Base-by-base conservation (phyloP, 2,329 filamentous ascomycete genomes). In the Coniochaeta sp. region DNA sequence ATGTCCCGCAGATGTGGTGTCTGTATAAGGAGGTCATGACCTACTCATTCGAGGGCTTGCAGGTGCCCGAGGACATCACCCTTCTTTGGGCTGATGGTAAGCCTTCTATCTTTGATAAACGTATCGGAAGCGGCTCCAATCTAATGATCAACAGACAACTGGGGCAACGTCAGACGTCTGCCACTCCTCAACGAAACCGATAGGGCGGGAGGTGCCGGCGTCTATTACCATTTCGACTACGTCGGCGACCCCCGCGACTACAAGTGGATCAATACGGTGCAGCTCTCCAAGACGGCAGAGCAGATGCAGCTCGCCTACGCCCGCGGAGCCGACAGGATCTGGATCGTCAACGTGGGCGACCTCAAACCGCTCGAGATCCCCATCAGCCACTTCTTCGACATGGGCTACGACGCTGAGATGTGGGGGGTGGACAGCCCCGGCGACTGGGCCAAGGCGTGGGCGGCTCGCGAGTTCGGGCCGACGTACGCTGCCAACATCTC, bases 1-100 rank as follows among this genome's bases (percentile, higher is more conserved):
- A 74, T 1, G 77, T 85, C 0, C 84, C 85, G 6, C 85, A 88
- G 65, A 76, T 84, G 67, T 88, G 85, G 84, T 87, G 83, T 58
- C 67, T 89, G 55, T 89, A 89, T 67, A 88, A 87, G 62, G 85
- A 89, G 62, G 84, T 89, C 2, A 83, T 85, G 66, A 78, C 79
- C 6, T 88, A 89, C 63, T 81, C 84, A 53, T 79, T 85, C 52
- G 72, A 78, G 14, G 85, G 85, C 1, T 74, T 88, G 61, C 70
- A 81, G 51, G 70, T 74, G 2, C 82, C 84, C 0, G 83, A 87
- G 32, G 78, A 86, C 59, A 78, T 88, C 26, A 87, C 82, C 1
- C 70, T 88, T 22, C 71, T 87, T 4, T 87, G 83, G 78, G 75
- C 82, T 0, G 85, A 12, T n/a, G n/a, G n/a, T n/a, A n/a, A n/a